These are phyloP conservation scores for Cordyceps cicadae DNA, from an alignment of 2,329 filamentous ascomycete genomes.

Conservation along the genomic window DNA sequence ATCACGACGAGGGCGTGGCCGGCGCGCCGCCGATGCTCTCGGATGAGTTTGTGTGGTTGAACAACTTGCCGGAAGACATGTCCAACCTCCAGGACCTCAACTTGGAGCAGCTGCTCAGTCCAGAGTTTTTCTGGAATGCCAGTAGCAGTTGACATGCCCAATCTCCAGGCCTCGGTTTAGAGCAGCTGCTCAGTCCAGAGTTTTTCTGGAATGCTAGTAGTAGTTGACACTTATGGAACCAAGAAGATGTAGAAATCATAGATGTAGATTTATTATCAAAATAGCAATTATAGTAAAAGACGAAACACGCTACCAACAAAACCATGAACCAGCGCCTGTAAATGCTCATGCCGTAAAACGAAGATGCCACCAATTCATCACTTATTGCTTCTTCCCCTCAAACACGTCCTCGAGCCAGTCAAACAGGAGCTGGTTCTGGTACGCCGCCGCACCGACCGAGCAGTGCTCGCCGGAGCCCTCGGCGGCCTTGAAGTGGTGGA, in stretches of 20 bases:
- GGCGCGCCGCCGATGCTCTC: slow-evolving; percentile 16
- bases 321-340: not conserved
- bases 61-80: slow-evolving; percentile 35
- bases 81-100: slow-evolving; percentile 35
- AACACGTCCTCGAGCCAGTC: slow-evolving; percentile 11
- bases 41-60: slow-evolving; percentile 33
- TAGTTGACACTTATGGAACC: not conserved
- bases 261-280: not conserved
- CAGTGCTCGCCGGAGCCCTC: slow-evolving; percentile 12
- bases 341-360: not conserved
- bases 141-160: slow-evolving; percentile 7
- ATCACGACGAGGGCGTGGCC: slow-evolving; percentile 14
- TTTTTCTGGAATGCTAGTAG: slow-evolving; percentile 14
- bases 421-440: slow-evolving; percentile 6
- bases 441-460: slow-evolving; percentile 2
- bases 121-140: slow-evolving; percentile 13
- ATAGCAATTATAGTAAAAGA: not conserved
- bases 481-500: not conserved
- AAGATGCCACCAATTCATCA: no score
- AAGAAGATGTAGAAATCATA: not conserved
- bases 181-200: slow-evolving; percentile 19
- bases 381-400: not conserved
- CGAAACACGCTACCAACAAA: not conserved
- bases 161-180: no score
- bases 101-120: slow-evolving; percentile 31